phyloP scores from a whole-genome alignment of 2,329 filamentous ascomycete genomes.

The Aschersonia sp. region DNA sequence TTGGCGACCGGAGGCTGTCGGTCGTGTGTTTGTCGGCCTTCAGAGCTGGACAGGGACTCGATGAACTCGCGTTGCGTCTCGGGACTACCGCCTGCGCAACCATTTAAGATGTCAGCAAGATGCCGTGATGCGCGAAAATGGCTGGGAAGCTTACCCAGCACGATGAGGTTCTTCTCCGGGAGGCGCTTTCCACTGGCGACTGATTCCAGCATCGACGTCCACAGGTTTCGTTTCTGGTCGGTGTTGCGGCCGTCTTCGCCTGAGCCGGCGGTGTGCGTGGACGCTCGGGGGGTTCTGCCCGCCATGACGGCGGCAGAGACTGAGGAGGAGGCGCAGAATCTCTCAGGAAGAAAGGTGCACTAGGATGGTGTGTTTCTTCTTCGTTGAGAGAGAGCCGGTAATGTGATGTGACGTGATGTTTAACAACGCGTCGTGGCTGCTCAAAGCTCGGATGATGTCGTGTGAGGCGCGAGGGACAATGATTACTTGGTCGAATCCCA shows the following conservation, averaged over 20 bases:
- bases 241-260: slow-evolving; percentile 41
- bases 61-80: slow-evolving; percentile 78
- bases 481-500: too few relatives aligned
- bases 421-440: too few relatives aligned
- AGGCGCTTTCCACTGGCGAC: slow-evolving; percentile 82
- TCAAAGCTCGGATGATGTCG: too few relatives aligned
- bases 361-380: background rate
- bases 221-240: slow-evolving; percentile 77
- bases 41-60: slow-evolving; percentile 43
- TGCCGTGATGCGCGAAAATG: background rate
- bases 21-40: slow-evolving; percentile 37
- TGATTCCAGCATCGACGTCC: slow-evolving; percentile 84
- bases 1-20: slow-evolving; percentile 70
- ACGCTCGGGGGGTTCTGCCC: slow-evolving; percentile 38
- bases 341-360: too few relatives aligned
- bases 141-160: slow-evolving; percentile 46
- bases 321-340: background rate
- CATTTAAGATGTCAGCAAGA: background rate
- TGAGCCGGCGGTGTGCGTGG: slow-evolving; percentile 43
- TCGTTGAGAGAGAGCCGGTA: background rate
- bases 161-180: slow-evolving; percentile 80
- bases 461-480: too few relatives aligned
- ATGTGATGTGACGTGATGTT: too few relatives aligned
- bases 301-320: slow-evolving; percentile 24
- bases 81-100: slow-evolving; percentile 53